phyloP scores from a whole-genome alignment of 805 yeast species.

The Barnettozyma siamensis region DNA sequence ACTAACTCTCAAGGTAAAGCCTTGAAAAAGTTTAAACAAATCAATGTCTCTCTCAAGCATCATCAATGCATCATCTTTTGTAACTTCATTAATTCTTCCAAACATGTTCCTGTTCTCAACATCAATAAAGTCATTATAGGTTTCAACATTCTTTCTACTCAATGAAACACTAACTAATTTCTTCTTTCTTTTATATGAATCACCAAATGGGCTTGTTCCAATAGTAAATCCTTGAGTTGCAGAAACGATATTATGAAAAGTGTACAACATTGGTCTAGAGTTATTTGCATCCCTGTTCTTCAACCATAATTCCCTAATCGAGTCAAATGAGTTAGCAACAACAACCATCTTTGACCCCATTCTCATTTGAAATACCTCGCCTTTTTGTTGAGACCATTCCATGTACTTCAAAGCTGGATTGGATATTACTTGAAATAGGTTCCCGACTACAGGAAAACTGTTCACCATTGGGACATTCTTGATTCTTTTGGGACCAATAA shows the following conservation, averaged over 20 bases:
- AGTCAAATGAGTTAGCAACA: conserved; percentile 60
- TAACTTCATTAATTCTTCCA: conserved; percentile 16
- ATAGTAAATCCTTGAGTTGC: conserved; percentile 52
- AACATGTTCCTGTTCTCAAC: conserved; percentile 30
- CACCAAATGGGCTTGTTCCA: conserved; percentile 59
- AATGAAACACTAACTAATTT: conserved; percentile 43
- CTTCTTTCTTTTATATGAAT: conserved; percentile 39
- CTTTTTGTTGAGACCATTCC: conserved; percentile 35
- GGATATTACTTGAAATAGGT: conserved; percentile 35
- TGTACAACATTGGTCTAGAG: conserved; percentile 61
- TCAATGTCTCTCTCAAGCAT: conserved; percentile 30
- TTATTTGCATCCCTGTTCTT: conserved; percentile 45
- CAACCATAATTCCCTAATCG: conserved; percentile 51
- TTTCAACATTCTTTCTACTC: conserved; percentile 30
- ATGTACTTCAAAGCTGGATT: conserved; percentile 47
- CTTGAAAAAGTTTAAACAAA: conserved; percentile 38
- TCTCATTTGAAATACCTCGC: conserved; percentile 54
- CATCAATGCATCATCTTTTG: conserved; percentile 13
- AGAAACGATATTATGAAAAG: conserved; percentile 61
- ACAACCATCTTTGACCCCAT: conserved; percentile 53
- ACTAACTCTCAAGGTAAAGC: conserved; percentile 46
- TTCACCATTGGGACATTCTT: conserved; percentile 38
- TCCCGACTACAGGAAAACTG: conserved; percentile 48
- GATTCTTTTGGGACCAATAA: conserved; percentile 28
- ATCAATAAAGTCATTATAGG: conserved; percentile 32